phyloP scores from a whole-genome alignment of 139 green algal genomes.

The Micromonas pusilla region DNA sequence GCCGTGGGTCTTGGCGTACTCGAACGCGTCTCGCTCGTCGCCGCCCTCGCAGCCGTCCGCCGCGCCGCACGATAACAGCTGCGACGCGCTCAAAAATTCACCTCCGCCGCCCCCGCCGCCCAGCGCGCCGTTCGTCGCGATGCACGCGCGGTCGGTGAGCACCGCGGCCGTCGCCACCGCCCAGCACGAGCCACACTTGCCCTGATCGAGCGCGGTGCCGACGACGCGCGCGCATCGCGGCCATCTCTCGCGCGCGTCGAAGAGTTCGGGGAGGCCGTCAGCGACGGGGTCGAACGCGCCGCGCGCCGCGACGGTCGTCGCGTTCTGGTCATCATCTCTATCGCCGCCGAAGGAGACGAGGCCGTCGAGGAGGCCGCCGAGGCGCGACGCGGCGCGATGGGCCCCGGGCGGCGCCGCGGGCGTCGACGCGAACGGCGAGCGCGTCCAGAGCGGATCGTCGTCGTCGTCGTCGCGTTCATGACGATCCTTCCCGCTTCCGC shows the following conservation, averaged over 20 bases:
- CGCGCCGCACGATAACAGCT: not conserved
- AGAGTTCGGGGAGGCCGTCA: conserved; percentile 15
- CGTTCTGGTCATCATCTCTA: too few species aligned
- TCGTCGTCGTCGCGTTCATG: too few species aligned
- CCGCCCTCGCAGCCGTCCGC: conserved; percentile 20
- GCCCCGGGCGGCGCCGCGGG: too few species aligned
- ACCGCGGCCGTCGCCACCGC: conserved; percentile 25
- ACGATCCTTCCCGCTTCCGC: not conserved
- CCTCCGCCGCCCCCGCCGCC: not conserved
- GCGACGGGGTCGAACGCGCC: not conserved
- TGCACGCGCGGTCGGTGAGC: conserved; percentile 23
- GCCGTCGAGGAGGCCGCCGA: too few species aligned
- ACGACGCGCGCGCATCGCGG: conserved; percentile 16
- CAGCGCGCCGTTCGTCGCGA: conserved; percentile 3
- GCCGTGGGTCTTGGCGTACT: conserved; percentile 16
- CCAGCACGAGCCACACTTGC: conserved; percentile 29
- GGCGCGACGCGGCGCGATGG: too few species aligned
- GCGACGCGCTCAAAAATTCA: conserved; percentile 9
- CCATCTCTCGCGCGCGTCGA: conserved; percentile 29
- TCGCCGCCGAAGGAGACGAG: too few species aligned
- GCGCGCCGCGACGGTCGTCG: too few species aligned
- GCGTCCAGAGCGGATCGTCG: too few species aligned
- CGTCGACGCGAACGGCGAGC: too few species aligned
- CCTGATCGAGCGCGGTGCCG: conserved; percentile 17
- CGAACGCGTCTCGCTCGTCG: conserved; percentile 11